Percentiles rank a stretch among this genome's conserved stretches.
Evolutionary conservation across 192 early-diverging fungal species (phyloP).

Genomic region (Coemansia sp.): DNA sequence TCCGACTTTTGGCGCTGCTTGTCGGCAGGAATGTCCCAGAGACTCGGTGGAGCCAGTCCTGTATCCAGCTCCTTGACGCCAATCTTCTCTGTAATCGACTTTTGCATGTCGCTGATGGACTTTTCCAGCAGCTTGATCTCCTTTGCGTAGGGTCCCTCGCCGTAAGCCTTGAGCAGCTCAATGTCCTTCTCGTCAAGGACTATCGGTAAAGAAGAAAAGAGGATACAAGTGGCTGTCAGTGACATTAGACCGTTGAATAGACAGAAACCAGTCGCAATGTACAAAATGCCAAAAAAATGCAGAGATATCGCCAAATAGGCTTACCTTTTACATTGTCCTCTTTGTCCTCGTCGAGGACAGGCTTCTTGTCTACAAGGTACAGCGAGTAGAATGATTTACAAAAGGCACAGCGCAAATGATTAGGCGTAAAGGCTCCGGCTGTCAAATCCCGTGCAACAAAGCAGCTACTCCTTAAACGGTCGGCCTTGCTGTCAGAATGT

Average conservation of each 20-base stretch:
- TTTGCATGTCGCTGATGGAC: conserved; percentile 97
- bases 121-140: conserved; percentile 91
- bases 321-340: conserved; percentile 83
- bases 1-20: conserved; percentile 97
- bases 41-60: conserved; percentile 92
- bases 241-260: background rate
- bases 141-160: conserved; percentile 95
- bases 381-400: background rate
- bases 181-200: conserved; percentile 50
- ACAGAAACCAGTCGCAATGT: background rate
- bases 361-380: conserved; percentile 67
- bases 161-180: conserved; percentile 66
- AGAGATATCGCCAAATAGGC: background rate
- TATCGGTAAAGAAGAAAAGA: conserved; percentile 1
- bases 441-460: background rate
- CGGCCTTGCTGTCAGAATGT: background rate
- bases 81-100: conserved; percentile 98
- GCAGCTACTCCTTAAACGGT: background rate
- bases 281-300: background rate
- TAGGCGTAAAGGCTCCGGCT: background rate
- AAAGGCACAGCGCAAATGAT: background rate
- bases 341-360: conserved; percentile 69
- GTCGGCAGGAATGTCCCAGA: conserved; percentile 99
- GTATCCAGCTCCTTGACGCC: conserved; percentile 99
- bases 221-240: background rate